Evolutionary conservation across 345 rosid species (phyloP).

Genomic region (Lepidium sativum): DNA sequence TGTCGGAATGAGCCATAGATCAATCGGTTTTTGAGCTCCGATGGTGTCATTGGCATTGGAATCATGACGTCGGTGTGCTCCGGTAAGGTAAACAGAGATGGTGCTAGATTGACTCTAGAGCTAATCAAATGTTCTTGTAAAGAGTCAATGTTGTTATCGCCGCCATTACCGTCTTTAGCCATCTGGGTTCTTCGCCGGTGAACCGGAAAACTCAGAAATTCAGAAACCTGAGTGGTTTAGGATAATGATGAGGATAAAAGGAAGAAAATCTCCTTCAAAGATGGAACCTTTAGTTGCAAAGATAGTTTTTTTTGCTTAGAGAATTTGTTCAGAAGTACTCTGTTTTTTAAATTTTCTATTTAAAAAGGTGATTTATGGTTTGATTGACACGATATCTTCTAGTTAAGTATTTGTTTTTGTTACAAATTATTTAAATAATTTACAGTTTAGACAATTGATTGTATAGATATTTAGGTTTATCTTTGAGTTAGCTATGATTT

Average conservation of each 20-base stretch:
- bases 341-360: neutral
- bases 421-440: neutral
- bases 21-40: constrained; percentile 56
- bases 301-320: neutral
- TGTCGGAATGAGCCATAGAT: constrained; percentile 50
- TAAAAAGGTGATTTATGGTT: neutral
- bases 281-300: too few relatives aligned
- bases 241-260: too few relatives aligned
- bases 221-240: too few relatives aligned
- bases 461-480: neutral
- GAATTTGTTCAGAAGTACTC: neutral
- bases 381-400: neutral
- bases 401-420: neutral
- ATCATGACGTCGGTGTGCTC: constrained; percentile 53
- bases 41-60: constrained; percentile 56
- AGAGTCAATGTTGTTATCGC: constrained; percentile 30
- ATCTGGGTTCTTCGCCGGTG: too few relatives aligned
- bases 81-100: constrained; percentile 51
- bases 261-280: neutral
- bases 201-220: too few relatives aligned
- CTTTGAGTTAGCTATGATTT: neutral
- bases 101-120: constrained; percentile 30
- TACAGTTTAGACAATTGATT: neutral
- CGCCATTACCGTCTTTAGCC: neutral
- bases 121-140: constrained; percentile 36